phyloP scores from a whole-genome alignment of 2,329 filamentous ascomycete species.

The Ascochyta fabae region DNA sequence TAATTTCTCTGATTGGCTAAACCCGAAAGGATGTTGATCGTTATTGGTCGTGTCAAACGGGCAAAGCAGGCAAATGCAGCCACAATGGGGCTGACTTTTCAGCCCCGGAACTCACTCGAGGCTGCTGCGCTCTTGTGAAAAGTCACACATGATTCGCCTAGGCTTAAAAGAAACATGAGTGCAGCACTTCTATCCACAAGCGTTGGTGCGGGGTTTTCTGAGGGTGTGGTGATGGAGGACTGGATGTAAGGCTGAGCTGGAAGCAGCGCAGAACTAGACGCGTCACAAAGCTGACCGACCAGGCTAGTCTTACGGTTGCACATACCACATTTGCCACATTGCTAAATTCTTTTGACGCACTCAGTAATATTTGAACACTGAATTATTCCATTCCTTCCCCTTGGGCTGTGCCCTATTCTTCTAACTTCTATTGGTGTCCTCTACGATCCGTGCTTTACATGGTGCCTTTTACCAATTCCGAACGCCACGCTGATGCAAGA shows the following conservation, averaged over 20 bases:
- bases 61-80: not conserved
- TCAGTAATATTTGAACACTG: too few relatives aligned
- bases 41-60: not conserved
- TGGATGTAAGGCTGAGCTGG: too few relatives aligned
- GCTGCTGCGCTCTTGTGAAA: too few relatives aligned
- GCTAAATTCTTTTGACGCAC: too few relatives aligned
- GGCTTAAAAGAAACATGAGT: too few relatives aligned
- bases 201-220: not conserved
- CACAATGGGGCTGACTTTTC: not conserved
- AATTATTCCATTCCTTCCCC: too few relatives aligned
- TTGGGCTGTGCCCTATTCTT: not conserved
- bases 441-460: not conserved
- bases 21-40: too few relatives aligned
- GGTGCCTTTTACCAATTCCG: not conserved
- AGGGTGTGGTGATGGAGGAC: not conserved
- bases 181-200: not conserved
- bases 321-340: too few relatives aligned
- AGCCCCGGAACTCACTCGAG: not conserved
- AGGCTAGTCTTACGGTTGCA: too few relatives aligned
- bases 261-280: too few relatives aligned
- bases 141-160: too few relatives aligned
- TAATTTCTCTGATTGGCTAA: not conserved
- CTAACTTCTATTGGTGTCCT: not conserved
- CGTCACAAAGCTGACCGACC: too few relatives aligned
- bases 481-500: conserved; percentile 13